Base-by-base conservation (phyloP, 139 green algal genomes). In the Chlorella sp. region DNA sequence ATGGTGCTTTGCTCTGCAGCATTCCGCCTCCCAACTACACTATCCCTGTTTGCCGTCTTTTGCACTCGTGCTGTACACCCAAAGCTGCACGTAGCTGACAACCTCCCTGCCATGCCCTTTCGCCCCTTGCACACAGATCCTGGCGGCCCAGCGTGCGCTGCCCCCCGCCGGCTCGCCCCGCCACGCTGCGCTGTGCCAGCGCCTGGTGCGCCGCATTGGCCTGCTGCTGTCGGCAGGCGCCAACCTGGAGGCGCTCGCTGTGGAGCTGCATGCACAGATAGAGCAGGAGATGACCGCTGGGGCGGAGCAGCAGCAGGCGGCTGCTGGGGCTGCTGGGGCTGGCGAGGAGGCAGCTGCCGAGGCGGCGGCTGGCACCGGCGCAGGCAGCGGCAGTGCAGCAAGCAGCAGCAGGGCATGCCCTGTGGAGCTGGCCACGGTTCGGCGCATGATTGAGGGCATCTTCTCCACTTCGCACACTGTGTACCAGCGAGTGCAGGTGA, bases 381-480 rank as follows among this genome's bases (percentile, higher is more conserved):
- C n/a, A n/a, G n/a, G 65, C 65, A 78, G 80, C 28, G 5, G 32
- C 75, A 73, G 67, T 26, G 51, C 11, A 73, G 74, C 38, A 28
- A 34, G 47, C n/a, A n/a, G n/a, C 18, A 18, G 39, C 41, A 20
- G 65, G 41, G 44, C 34, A 36, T n/a, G 74, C 11, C 51, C 23
- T 71, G 47, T 70, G 44, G 72, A 80, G 32, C 34, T 64, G 51
- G 74, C 84, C 23, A 17, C 83, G 30, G 86, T 89, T 51, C 36
- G 60, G 32, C 55, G 86, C 74, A 83, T 89, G 86, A 67, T 87
- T 23, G 25, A 25, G 25, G 89, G 94, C 80, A 79, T 88, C 81
- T 70, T 95, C 44, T 93, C 92, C 62, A 90, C 90, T 28, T 94
- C 96, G 85, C 90, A 93, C 57, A 78, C 93, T 21, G 86, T 85